Evolutionary conservation across 139 green algal genomes (phyloP), one percentile per base, ranked within the genome.

Genomic region (Coccomyxa sp.): DNA sequence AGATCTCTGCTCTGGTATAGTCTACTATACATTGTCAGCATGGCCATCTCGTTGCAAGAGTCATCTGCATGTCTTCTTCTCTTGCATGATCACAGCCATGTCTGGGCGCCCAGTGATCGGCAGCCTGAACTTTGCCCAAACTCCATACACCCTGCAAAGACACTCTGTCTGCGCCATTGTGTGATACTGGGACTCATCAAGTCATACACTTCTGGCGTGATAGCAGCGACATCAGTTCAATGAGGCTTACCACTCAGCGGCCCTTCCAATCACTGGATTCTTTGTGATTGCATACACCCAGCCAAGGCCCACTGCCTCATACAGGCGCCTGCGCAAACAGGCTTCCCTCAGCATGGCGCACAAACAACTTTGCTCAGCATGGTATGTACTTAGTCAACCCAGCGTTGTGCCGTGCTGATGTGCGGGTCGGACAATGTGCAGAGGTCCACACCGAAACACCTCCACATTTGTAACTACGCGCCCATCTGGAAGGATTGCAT

Each of bases 271-370:
- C 2, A 75, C 31, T 35, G 82, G 50, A 31, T 89, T 79, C 70
- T 89, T 88, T 14, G 92, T 98, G 41, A 95, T 87, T 18, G 92
- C 90, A 75, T 98, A 98, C 68, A 99, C 91, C 89, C 90, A 99
- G 33, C 95, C 95, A 4, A 98, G 85, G 0, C 95, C 95, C 6
- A 98, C 95, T 4, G 84, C 88, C 71, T 98, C 92, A 81, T 99
- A 99, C 68, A 96, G 78, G 3, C 81, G 74, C 69, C 90, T 77
- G 79, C 95, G n/a, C n/a, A n/a, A n/a, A n/a, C n/a, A n/a, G n/a
- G n/a, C n/a, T n/a, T n/a, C n/a, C n/a, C n/a, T n/a, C n/a, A n/a
- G n/a, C n/a, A n/a, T n/a, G n/a, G n/a, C n/a, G n/a, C n/a, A n/a
- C n/a, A n/a, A n/a, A n/a, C n/a, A 95, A 39, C 22, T 29, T 29